Evolutionary conservation across 1,284 basidiomycete species (phyloP), one percentile per base, ranked within the genome.

Genomic region (Puccinia hordei): DNA sequence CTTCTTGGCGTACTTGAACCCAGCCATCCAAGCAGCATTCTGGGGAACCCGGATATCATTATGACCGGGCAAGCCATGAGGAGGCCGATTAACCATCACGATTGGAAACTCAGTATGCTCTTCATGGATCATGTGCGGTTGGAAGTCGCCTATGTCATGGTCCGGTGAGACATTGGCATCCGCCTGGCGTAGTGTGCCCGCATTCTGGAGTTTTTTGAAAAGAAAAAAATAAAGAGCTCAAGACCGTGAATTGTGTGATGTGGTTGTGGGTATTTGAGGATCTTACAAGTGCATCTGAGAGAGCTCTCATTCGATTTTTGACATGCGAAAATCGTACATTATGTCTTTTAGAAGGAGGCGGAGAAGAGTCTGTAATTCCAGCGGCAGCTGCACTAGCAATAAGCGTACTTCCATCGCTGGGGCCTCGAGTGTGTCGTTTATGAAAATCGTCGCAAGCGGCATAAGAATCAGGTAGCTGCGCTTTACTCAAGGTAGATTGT

Each of bases 1-100:
- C 83, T 88, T 88, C 84, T 89, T 86, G 17, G 92, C 92, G 82
- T 91, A 90, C 69, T 89, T 87, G 84, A 92, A 88, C 0, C 89
- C 92, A 10, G 91, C 90, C 38, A 93, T 88, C 91, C 91, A 93
- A 2, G 92, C 91, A 0, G 89, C 89, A 81, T 92, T 90, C 85
- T 93, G 92, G 0, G 92, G 90, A 80, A 90, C 90, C 41, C 88
- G 85, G 44, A 90, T 88, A 83, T 90, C 89, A 53, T 86, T 87
- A 82, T 89, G 88, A 1, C 88, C 88, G 0, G 88, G 88, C n/a
- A 84, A 84, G 81, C 91, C 91, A 83, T 90, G 89, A 0, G 91
- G 91, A 65, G 89, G 87, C 22, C 92, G 89, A 84, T 91, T 92
- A 72, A 91, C 89, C 85, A 93, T 87, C 3, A 89, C 91, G 83